Evolutionary conservation across 805 yeast genomes (phyloP).

Genomic region (Saccharomycopsis malanga): DNA sequence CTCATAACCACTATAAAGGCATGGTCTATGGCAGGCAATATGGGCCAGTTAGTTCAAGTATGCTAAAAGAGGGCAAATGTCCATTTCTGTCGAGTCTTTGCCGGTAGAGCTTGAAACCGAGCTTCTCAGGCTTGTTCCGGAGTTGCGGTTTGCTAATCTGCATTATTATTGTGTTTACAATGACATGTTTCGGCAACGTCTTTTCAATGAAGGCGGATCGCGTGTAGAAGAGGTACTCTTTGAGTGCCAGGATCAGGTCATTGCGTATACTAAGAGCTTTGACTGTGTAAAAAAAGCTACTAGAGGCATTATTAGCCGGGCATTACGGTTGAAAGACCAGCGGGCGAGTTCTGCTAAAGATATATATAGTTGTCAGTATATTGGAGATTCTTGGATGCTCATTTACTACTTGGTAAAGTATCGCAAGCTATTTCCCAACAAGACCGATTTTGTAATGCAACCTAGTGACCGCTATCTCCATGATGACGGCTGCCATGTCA

Average conservation of each 20-base stretch:
- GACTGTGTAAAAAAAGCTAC: slow-evolving; percentile 31
- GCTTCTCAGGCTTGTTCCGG: slow-evolving; percentile 31
- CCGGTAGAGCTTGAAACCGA: slow-evolving; percentile 40
- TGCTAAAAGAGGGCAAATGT: too few relatives aligned
- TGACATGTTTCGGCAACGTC: slow-evolving; percentile 37
- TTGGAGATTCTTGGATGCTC: slow-evolving; percentile 38
- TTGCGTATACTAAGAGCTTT: slow-evolving; percentile 31
- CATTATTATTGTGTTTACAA: slow-evolving; percentile 46
- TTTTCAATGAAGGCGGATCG: slow-evolving; percentile 34
- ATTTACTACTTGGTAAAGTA: slow-evolving; percentile 45
- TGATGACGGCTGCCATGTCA: slow-evolving; percentile 12
- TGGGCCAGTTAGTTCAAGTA: too few relatives aligned
- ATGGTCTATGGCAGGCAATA: too few relatives aligned
- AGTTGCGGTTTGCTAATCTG: slow-evolving; percentile 31
- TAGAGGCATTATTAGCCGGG: slow-evolving; percentile 26
- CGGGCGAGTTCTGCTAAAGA: slow-evolving; percentile 1
- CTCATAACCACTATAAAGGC: too few relatives aligned
- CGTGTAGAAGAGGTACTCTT: slow-evolving; percentile 25
- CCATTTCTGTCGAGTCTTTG: not conserved
- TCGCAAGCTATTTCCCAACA: slow-evolving; percentile 46
- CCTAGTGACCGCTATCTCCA: slow-evolving; percentile 12
- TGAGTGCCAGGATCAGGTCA: not conserved
- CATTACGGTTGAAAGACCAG: slow-evolving; percentile 22
- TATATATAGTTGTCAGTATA: slow-evolving; percentile 17
- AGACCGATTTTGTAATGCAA: slow-evolving; percentile 32